Conservation (phyloP, 2,329 filamentous ascomycete genomes). For the Cordyceps javanica region DNA sequence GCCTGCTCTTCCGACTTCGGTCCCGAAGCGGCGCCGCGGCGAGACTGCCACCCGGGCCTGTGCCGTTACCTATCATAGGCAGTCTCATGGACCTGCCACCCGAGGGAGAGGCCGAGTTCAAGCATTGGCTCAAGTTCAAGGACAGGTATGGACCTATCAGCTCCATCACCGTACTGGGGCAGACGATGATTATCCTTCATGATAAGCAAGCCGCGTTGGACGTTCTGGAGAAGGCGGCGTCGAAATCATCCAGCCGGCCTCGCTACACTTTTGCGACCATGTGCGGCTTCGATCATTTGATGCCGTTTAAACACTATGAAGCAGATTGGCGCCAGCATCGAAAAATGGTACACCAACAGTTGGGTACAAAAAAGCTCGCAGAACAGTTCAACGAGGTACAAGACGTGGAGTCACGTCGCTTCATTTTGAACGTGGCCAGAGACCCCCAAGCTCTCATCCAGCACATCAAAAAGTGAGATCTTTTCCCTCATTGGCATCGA, state of each 20-base stretch:
- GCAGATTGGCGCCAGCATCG: constrained; percentile 19
- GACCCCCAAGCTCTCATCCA: no score
- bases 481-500: neutral
- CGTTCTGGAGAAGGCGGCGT: constrained; percentile 28
- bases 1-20: no score
- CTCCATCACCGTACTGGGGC: constrained; percentile 31
- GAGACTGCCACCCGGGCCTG: constrained; percentile 41
- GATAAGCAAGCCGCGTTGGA: constrained; percentile 27
- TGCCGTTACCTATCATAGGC: constrained; percentile 36
- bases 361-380: constrained; percentile 23
- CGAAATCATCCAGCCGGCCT: constrained; percentile 25
- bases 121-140: constrained; percentile 32
- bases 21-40: no score
- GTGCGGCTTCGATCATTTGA: no score
- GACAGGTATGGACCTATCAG: constrained; percentile 28
- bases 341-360: constrained; percentile 20
- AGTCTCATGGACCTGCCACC: constrained; percentile 42
- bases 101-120: constrained; percentile 23
- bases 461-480: constrained; percentile 14
- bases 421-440: no score
- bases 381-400: neutral
- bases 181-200: constrained; percentile 32
- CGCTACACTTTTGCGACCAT: no score
- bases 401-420: constrained; percentile 14
- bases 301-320: no score